A percentile compares a stretch with the other conserved stretches of the same genome.
These are phyloP conservation scores for Sclerotinia glacialis DNA, from an alignment of 2,329 filamentous ascomycete species.

Conservation along the genomic window DNA sequence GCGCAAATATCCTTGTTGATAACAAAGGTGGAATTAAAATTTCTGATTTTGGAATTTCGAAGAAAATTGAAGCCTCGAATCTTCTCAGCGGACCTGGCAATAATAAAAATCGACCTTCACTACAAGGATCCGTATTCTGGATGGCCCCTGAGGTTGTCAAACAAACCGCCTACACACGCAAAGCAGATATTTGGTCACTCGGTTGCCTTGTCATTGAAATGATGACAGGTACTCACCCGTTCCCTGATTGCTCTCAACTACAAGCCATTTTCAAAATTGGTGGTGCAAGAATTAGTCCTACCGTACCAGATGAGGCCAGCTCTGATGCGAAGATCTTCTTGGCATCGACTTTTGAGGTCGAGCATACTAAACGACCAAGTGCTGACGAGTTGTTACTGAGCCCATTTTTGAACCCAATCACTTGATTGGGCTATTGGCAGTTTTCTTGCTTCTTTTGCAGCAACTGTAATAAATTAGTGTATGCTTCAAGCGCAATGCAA, in stretches of 20 bases:
- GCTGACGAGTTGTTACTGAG: constrained; percentile 87
- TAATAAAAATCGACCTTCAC: constrained; percentile 69
- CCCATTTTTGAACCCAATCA: constrained; percentile 74
- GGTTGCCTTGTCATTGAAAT: constrained; percentile 97
- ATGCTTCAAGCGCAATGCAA: constrained; percentile 28
- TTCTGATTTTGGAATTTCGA: constrained; percentile 97
- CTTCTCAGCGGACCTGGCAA: constrained; percentile 68
- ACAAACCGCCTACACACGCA: constrained; percentile 95
- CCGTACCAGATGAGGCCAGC: constrained; percentile 82
- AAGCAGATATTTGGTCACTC: constrained; percentile 97
- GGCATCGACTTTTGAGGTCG: constrained; percentile 87
- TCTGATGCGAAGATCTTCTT: constrained; percentile 82
- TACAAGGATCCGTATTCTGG: constrained; percentile 98
- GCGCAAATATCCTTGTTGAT: constrained; percentile 96
- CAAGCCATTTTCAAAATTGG: constrained; percentile 99
- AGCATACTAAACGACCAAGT: constrained; percentile 86
- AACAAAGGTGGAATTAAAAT: constrained; percentile 99
- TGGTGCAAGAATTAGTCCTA: constrained; percentile 79
- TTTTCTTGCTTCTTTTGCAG: neutral
- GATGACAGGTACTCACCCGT: constrained; percentile 96
- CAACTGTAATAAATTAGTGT: constrained; percentile 21
- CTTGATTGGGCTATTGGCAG: constrained; percentile 40
- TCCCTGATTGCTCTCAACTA: constrained; percentile 93
- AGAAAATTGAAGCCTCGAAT: constrained; percentile 91
- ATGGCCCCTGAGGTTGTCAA: constrained; percentile 99